Evolutionary conservation across 164 flowering plant genomes (phyloP).

Genomic region (Berberis thunbergii): DNA sequence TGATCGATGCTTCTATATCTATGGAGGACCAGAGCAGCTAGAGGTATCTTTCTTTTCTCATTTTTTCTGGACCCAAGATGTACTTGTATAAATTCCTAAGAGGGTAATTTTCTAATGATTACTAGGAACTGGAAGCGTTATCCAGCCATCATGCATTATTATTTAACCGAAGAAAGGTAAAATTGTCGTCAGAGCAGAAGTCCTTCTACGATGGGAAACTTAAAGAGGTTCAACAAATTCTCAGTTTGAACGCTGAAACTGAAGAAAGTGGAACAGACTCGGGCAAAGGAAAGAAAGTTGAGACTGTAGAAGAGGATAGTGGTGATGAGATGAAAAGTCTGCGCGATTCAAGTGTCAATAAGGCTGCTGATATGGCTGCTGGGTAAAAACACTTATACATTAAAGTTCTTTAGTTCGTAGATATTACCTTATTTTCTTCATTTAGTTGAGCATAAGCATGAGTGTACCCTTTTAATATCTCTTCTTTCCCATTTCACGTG

Average conservation of each 20-base stretch:
- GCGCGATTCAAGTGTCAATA: slow-evolving; percentile 77
- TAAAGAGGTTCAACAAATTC: slow-evolving; percentile 67
- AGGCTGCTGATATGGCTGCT: slow-evolving; percentile 98
- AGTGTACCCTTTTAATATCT: too few relatives aligned
- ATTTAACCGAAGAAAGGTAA: slow-evolving; percentile 78
- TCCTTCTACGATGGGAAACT: slow-evolving; percentile 73
- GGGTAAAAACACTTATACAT: slow-evolving; percentile 42
- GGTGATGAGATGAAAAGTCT: slow-evolving; percentile 61
- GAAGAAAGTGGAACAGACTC: slow-evolving; percentile 40
- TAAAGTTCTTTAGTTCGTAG: neutral
- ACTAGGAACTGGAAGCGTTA: slow-evolving; percentile 88
- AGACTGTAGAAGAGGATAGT: slow-evolving; percentile 38
- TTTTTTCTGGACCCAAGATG: neutral
- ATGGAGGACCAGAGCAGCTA: slow-evolving; percentile 97
- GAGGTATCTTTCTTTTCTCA: slow-evolving; percentile 44
- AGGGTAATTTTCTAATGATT: slow-evolving; percentile 11
- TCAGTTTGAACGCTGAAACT: slow-evolving; percentile 46
- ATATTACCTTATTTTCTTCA: neutral
- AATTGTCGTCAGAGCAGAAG: slow-evolving; percentile 69
- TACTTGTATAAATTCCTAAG: neutral
- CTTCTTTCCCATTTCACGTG: too few relatives aligned
- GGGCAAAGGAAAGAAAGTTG: slow-evolving; percentile 78
- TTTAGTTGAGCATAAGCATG: too few relatives aligned
- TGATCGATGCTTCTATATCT: slow-evolving; percentile 94
- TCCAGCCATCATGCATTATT: slow-evolving; percentile 77